These are phyloP conservation scores for Seiridium cupressi DNA, from an alignment of 2,329 filamentous ascomycete species.

Conservation along the genomic window DNA sequence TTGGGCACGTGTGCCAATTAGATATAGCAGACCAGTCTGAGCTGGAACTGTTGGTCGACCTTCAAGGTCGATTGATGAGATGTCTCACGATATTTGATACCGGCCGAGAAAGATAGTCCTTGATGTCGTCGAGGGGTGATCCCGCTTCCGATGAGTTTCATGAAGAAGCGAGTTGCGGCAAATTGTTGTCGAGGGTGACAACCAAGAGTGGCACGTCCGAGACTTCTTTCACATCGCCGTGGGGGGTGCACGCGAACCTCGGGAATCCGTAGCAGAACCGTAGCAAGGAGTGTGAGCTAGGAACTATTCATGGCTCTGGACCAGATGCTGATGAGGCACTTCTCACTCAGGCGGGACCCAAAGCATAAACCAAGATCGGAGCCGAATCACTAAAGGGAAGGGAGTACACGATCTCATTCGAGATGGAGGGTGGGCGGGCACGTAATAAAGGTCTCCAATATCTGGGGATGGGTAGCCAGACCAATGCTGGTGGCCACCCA, in stretches of 20 bases:
- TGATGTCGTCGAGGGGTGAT: not conserved
- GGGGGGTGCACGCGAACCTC: not conserved
- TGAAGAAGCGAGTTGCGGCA: not conserved
- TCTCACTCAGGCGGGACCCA: conserved; percentile 5
- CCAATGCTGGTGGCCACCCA: not conserved
- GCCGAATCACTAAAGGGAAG: conserved; percentile 5
- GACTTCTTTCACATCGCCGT: not conserved
- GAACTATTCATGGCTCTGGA: conserved; percentile 6
- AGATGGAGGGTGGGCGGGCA: conserved; percentile 8
- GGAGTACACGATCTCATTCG: not conserved
- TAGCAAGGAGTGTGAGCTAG: conserved; percentile 6
- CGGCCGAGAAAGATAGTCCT: not conserved
- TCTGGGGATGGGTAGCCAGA: conserved; percentile 1
- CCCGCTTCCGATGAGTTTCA: not conserved
- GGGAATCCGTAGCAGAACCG: not conserved
- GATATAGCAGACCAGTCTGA: not conserved
- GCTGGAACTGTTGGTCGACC: not conserved
- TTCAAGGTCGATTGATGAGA: not conserved
- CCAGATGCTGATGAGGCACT: conserved; percentile 8
- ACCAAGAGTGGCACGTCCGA: not conserved
- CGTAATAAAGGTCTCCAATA: conserved; percentile 4
- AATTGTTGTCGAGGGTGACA: not conserved
- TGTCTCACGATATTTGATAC: not conserved
- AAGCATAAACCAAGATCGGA: conserved; percentile 4
- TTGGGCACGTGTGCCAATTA: not conserved